phyloP scores from a whole-genome alignment of 1,284 basidiomycete species.

The Tilletia horrida region DNA sequence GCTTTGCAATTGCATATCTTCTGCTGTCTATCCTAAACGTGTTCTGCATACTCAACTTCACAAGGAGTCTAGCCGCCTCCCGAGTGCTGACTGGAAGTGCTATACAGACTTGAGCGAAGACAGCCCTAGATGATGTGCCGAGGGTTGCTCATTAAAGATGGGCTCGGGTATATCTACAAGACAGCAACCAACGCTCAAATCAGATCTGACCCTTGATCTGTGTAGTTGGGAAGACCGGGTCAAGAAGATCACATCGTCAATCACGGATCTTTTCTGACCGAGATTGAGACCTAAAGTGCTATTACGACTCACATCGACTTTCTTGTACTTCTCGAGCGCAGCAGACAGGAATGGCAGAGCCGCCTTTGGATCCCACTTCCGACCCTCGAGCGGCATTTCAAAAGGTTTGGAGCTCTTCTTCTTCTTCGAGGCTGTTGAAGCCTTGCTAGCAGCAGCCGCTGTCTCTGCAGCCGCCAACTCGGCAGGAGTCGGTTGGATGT shows the following conservation, averaged over 20 bases:
- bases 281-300: not conserved
- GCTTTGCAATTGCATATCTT: too few species aligned
- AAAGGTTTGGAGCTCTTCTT: slow-evolving; percentile 39
- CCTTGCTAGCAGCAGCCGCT: not conserved
- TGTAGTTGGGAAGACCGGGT: not conserved
- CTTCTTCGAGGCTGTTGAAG: slow-evolving; percentile 23
- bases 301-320: slow-evolving; percentile 58
- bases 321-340: slow-evolving; percentile 58
- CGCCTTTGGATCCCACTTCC: slow-evolving; percentile 60
- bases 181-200: slow-evolving; percentile 3
- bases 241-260: not conserved
- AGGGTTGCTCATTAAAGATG: too few species aligned
- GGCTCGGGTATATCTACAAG: too few species aligned
- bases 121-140: too few species aligned
- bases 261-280: not conserved
- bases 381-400: slow-evolving; percentile 30
- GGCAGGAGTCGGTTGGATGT: slow-evolving; percentile 57
- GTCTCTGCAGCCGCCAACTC: slow-evolving; percentile 28
- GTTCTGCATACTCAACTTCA: too few species aligned
- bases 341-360: slow-evolving; percentile 56
- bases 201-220: slow-evolving; percentile 44
- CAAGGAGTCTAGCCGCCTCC: too few species aligned
- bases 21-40: too few species aligned
- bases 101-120: too few species aligned
- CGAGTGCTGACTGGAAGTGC: too few species aligned